These are phyloP conservation scores for Ogataea hybrid DNA, from an alignment of 1,139 yeast genomes.

Conservation along the genomic window DNA sequence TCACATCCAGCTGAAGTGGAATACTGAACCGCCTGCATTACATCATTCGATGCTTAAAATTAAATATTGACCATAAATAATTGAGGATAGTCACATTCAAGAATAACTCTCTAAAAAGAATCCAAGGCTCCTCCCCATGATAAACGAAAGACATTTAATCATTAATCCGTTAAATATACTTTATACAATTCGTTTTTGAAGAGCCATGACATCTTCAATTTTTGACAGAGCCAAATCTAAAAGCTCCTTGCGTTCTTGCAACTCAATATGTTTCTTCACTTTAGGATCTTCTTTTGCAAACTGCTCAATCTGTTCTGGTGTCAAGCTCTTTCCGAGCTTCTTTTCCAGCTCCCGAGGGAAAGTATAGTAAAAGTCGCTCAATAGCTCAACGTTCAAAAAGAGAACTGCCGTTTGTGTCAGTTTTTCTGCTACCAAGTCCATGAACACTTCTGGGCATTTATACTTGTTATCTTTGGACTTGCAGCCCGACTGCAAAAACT, in stretches of 20 bases:
- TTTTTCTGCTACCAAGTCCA: conserved; percentile 91
- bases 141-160: no score
- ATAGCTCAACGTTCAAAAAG: conserved; percentile 87
- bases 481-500: conserved; percentile 75
- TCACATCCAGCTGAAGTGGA: no score
- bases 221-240: conserved; percentile 80
- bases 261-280: conserved; percentile 82
- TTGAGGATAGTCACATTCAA: no score
- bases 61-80: no score
- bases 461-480: conserved; percentile 76
- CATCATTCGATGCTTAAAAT: no score
- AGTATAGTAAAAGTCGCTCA: conserved; percentile 93
- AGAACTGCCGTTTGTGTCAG: conserved; percentile 89
- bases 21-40: no score
- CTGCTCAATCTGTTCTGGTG: conserved; percentile 74
- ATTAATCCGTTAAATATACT: not conserved
- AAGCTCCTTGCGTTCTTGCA: conserved; percentile 89
- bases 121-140: no score
- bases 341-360: conserved; percentile 92
- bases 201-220: conserved; percentile 83
- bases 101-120: no score
- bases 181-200: conserved; percentile 44
- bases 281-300: conserved; percentile 96
- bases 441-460: conserved; percentile 90
- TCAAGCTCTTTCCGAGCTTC: conserved; percentile 60